Evolutionary conservation across 768 basidiomycete species (phyloP).

Genomic region (Podaxis sp.): DNA sequence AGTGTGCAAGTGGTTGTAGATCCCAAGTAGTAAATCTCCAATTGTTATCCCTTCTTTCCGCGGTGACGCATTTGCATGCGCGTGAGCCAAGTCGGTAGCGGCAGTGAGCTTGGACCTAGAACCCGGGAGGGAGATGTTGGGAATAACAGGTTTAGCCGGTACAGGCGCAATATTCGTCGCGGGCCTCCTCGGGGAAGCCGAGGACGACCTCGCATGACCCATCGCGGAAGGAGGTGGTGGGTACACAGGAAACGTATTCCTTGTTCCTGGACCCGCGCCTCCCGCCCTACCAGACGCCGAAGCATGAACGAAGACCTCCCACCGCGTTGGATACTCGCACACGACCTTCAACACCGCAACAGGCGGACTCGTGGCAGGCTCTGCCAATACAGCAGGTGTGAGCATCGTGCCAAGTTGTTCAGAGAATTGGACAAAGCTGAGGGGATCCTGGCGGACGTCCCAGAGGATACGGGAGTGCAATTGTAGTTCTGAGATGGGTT

Average conservation of each 20-base stretch:
- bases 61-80: not conserved
- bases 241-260: not conserved
- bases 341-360: conserved; percentile 36
- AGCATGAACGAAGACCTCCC: not conserved
- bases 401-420: conserved; percentile 23
- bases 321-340: conserved; percentile 31
- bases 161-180: not conserved
- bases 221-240: not conserved
- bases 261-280: not conserved
- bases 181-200: conserved; percentile 33
- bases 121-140: not conserved
- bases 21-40: conserved; percentile 48
- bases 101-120: not conserved
- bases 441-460: conserved; percentile 50
- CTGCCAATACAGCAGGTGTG: conserved; percentile 19
- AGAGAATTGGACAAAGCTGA: conserved; percentile 26
- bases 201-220: not conserved
- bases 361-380: conserved; percentile 44
- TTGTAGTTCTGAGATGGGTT: conserved; percentile 17
- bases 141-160: not conserved
- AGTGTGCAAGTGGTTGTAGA: conserved; percentile 36
- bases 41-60: conserved; percentile 46
- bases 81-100: not conserved
- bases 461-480: conserved; percentile 40
- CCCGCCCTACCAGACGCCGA: not conserved